phyloP scores from a whole-genome alignment of 495 filamentous ascomycete species.

The Neurospora sp. region DNA sequence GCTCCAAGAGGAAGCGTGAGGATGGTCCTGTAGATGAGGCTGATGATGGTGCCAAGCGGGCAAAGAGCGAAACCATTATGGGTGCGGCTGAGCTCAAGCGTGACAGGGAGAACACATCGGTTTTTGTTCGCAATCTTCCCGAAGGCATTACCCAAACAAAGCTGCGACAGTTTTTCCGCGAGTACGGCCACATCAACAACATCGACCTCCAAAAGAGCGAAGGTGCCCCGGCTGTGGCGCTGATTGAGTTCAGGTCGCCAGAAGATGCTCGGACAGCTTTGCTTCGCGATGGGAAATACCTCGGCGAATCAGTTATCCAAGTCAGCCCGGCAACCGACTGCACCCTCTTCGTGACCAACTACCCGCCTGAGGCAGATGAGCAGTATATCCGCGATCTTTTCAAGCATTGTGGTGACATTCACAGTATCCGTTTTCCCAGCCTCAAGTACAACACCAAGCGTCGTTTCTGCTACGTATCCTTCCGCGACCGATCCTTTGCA shows the following conservation, averaged over 20 bases:
- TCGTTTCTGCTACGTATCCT: conserved; percentile 91
- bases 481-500: conserved; percentile 54
- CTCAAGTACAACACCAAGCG: conserved; percentile 80
- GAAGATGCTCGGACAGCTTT: conserved; percentile 77
- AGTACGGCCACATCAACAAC: conserved; percentile 73
- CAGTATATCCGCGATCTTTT: conserved; percentile 68
- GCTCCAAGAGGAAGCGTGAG: conserved; percentile 65
- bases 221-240: conserved; percentile 53
- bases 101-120: conserved; percentile 80
- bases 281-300: conserved; percentile 63
- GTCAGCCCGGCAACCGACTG: conserved; percentile 62
- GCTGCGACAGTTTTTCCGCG: conserved; percentile 80
- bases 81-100: conserved; percentile 43
- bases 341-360: conserved; percentile 87
- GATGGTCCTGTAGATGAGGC: conserved; percentile 29
- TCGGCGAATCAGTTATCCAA: conserved; percentile 58
- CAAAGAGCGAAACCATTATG: conserved; percentile 40
- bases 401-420: conserved; percentile 63
- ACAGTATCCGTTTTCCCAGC: conserved; percentile 81
- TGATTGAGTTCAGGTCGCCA: conserved; percentile 73
- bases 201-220: conserved; percentile 52
- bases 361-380: conserved; percentile 77
- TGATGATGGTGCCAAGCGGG: conserved; percentile 45
- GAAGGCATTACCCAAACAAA: conserved; percentile 54
- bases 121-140: conserved; percentile 72